These are phyloP conservation scores for Ganoderma leucocontextum DNA, from an alignment of 1,284 basidiomycete genomes.

Conservation along the genomic window DNA sequence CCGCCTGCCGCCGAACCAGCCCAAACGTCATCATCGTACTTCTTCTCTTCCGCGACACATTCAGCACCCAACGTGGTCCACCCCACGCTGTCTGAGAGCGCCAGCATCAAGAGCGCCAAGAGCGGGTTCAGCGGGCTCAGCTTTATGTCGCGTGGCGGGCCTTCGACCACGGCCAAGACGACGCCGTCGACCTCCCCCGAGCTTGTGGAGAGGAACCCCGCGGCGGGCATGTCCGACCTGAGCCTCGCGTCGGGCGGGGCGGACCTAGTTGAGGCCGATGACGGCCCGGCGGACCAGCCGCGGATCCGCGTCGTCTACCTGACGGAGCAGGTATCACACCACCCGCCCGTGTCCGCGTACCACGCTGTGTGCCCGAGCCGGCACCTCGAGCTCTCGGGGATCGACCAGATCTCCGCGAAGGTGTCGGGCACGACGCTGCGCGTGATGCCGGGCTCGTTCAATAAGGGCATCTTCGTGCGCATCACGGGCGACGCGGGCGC, in stretches of 20 bases:
- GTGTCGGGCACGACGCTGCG: conserved; percentile 87
- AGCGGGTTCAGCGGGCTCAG: conserved; percentile 64
- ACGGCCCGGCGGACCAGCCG: conserved; percentile 33
- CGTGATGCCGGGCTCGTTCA: conserved; percentile 83
- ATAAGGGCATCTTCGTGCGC: conserved; percentile 89
- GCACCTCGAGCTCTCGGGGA: conserved; percentile 75
- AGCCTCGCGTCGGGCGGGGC: conserved; percentile 54
- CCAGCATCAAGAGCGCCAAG: conserved; percentile 56
- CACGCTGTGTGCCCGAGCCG: conserved; percentile 81
- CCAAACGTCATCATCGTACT: conserved; percentile 19
- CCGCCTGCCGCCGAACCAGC: conserved; percentile 42
- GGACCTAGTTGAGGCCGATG: conserved; percentile 39
- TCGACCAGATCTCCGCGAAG: conserved; percentile 94
- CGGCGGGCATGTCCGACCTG: conserved; percentile 66
- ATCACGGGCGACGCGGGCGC: conserved; percentile 80
- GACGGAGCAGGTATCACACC: conserved; percentile 93
- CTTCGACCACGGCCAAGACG: conserved; percentile 56
- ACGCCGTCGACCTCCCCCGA: conserved; percentile 62
- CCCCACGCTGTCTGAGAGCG: conserved; percentile 53
- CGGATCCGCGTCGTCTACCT: conserved; percentile 74
- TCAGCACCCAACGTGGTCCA: conserved; percentile 40
- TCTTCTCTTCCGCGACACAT: conserved; percentile 38
- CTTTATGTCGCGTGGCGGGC: conserved; percentile 54
- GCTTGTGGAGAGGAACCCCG: conserved; percentile 50
- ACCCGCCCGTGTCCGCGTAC: conserved; percentile 94